A percentile compares a stretch with the other conserved stretches of the same genome.
These are phyloP conservation scores for Alternaria triticina DNA, from an alignment of 2,329 filamentous ascomycete species.

Conservation along the genomic window DNA sequence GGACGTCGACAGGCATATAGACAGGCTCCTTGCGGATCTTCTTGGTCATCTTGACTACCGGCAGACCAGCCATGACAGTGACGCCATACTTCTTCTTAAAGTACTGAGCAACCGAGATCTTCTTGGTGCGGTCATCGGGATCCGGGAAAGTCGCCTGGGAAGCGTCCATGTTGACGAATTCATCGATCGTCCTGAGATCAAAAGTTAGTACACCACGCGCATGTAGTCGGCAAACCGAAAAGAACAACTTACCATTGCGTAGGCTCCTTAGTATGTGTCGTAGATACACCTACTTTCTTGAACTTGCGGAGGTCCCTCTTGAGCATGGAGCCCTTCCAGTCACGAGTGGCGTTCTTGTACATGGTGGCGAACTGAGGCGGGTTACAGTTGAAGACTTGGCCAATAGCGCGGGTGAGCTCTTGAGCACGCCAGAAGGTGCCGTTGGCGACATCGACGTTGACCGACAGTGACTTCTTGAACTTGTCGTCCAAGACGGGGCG, in stretches of 20 bases:
- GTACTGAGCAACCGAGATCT: constrained; percentile 63
- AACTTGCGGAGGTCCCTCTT: constrained; percentile 52
- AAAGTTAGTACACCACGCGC: background rate
- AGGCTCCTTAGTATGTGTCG: constrained; percentile 46
- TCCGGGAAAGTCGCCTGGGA: constrained; percentile 57
- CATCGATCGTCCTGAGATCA: constrained; percentile 52
- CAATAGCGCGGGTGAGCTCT: constrained; percentile 44
- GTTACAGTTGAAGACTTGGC: constrained; percentile 36
- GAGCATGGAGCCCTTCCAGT: constrained; percentile 36
- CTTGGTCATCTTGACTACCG: constrained; percentile 65
- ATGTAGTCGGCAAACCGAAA: background rate
- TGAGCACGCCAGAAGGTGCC: constrained; percentile 78
- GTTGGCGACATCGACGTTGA: constrained; percentile 93
- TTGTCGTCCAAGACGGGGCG: constrained; percentile 68
- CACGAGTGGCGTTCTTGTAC: constrained; percentile 26
- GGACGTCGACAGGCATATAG: constrained; percentile 63
- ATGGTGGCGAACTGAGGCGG: constrained; percentile 21
- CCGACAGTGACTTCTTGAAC: constrained; percentile 67
- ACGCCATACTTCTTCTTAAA: constrained; percentile 61
- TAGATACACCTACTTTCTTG: constrained; percentile 50
- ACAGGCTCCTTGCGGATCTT: constrained; percentile 50
- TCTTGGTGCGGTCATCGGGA: constrained; percentile 66
- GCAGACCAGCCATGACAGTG: constrained; percentile 57
- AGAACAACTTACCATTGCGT: constrained; percentile 47
- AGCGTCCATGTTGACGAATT: constrained; percentile 54